These are phyloP conservation scores for Boehmeria nivea DNA, from an alignment of 306 rosid species.

Conservation along the genomic window DNA sequence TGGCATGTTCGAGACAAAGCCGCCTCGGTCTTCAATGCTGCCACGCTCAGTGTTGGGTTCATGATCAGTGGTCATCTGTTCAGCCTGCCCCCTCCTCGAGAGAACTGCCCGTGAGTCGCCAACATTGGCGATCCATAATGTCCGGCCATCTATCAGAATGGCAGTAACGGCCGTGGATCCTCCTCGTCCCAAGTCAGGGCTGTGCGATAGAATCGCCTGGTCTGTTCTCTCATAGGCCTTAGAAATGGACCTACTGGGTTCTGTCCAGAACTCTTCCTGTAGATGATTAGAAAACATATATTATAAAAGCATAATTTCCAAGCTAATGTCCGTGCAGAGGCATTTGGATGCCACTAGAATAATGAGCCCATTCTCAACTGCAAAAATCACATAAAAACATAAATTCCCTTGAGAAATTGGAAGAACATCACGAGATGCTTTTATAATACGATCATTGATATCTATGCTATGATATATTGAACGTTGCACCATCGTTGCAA, in stretches of 20 bases:
- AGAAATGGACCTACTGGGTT: conserved; percentile 59
- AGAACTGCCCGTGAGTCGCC: conserved; percentile 97
- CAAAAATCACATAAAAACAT: not conserved
- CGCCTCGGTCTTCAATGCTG: conserved; percentile 75
- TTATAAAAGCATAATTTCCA: conserved; percentile 15
- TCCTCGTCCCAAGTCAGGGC: conserved; percentile 92
- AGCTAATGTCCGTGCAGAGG: too few relatives aligned
- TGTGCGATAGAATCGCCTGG: conserved; percentile 78
- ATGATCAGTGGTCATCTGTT: conserved; percentile 62
- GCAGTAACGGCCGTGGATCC: conserved; percentile 97
- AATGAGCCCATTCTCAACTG: not conserved
- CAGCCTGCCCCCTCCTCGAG: conserved; percentile 61
- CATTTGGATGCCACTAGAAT: not conserved
- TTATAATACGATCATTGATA: not conserved
- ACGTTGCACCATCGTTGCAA: not conserved
- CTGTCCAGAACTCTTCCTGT: conserved; percentile 83
- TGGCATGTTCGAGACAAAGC: conserved; percentile 95
- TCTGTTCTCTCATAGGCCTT: conserved; percentile 88
- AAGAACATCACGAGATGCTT: not conserved
- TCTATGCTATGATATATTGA: not conserved
- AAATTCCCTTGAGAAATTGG: too few relatives aligned
- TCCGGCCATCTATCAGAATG: conserved; percentile 57
- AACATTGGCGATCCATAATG: conserved; percentile 72
- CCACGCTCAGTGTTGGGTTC: conserved; percentile 81
- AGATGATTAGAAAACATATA: conserved; percentile 14